A percentile compares a stretch with the other conserved stretches of the same genome.
Evolutionary conservation across 2,329 filamentous ascomycete genomes (phyloP).

Genomic region (Colletotrichum viniferum): DNA sequence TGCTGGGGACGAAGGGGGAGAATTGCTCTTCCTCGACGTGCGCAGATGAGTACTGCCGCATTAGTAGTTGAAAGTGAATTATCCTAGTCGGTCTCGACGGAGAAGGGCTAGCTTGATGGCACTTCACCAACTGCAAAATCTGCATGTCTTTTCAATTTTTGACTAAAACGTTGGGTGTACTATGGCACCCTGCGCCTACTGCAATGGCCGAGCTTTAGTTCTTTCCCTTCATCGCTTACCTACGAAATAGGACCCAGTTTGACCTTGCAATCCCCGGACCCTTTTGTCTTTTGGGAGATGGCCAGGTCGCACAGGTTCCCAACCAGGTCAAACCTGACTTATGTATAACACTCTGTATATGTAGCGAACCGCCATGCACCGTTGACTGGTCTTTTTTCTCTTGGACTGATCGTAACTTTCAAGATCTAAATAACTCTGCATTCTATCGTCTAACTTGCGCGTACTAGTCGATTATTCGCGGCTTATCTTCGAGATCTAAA

Average conservation of each 20-base stretch:
- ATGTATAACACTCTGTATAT: too few relatives aligned
- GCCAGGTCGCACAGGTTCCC: not conserved
- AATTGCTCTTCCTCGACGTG: not conserved
- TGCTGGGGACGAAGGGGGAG: not conserved
- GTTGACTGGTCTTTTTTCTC: not conserved
- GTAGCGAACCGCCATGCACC: too few relatives aligned
- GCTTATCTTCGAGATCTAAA: not conserved
- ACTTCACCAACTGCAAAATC: not conserved
- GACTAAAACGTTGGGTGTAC: not conserved
- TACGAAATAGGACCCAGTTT: not conserved
- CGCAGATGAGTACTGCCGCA: not conserved
- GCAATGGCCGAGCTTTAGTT: not conserved
- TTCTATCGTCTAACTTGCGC: not conserved
- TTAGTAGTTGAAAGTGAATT: not conserved
- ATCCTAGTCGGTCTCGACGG: not conserved
- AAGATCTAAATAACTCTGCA: not conserved
- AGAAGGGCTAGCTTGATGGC: not conserved
- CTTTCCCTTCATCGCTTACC: not conserved
- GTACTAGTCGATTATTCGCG: not conserved
- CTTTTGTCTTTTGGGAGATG: not conserved
- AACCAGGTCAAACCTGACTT: not conserved
- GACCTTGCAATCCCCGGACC: not conserved
- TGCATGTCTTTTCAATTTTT: not conserved
- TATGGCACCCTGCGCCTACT: not conserved
- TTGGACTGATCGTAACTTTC: not conserved